Evolutionary conservation across 176 grass and related monocot genomes (phyloP).

Genomic region (Carex kokanica): DNA sequence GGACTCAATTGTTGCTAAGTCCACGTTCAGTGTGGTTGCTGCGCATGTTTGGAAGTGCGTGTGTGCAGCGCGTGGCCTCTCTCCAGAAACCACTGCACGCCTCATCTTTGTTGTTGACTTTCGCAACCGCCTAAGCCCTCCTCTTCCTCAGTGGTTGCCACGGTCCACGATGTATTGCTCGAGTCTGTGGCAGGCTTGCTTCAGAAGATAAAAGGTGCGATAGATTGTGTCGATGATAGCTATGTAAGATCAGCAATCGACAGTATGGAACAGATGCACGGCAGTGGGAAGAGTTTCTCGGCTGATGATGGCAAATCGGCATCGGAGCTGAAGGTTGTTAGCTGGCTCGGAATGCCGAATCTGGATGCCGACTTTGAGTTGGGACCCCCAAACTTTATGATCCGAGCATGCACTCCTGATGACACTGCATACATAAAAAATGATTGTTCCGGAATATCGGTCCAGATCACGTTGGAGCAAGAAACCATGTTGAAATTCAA

Average conservation of each 20-base stretch:
- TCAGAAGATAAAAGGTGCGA: neutral
- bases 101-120: neutral
- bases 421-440: too few species aligned
- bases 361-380: neutral
- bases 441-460: neutral
- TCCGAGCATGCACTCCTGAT: too few species aligned
- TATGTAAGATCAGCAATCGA: slow-evolving; percentile 11
- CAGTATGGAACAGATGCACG: neutral
- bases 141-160: neutral
- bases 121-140: neutral
- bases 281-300: neutral
- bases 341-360: neutral
- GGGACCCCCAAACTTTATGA: neutral
- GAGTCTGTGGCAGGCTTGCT: neutral
- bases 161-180: neutral
- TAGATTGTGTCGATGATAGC: neutral
- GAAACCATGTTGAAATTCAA: neutral
- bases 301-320: neutral
- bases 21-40: neutral
- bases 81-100: neutral
- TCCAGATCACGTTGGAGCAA: neutral
- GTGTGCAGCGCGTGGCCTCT: slow-evolving; percentile 4
- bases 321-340: neutral
- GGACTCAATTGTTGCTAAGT: neutral
- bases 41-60: slow-evolving; percentile 13